A percentile compares a stretch with the other conserved stretches of the same genome.
phyloP scores from a whole-genome alignment of 2,329 filamentous ascomycete genomes.

The Colletotrichum sp. region DNA sequence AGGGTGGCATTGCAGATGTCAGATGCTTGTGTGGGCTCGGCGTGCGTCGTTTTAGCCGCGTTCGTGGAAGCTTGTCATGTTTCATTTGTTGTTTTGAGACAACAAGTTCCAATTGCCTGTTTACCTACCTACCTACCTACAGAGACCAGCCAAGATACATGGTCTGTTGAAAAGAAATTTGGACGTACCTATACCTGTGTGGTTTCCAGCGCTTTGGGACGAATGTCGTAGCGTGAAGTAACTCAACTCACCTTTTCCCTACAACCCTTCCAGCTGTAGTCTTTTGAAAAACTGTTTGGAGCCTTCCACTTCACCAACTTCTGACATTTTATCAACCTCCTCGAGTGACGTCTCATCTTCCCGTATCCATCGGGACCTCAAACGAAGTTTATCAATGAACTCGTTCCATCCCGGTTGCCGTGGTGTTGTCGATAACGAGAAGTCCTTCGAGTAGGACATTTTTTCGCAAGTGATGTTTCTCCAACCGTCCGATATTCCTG shows the following conservation, averaged over 20 bases:
- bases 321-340: neutral
- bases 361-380: neutral
- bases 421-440: rapidly evolving
- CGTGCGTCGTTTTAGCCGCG: neutral
- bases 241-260: neutral
- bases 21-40: neutral
- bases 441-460: neutral
- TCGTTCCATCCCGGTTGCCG: neutral
- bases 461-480: neutral
- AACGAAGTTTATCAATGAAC: neutral
- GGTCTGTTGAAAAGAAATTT: neutral
- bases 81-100: neutral
- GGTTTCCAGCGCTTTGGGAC: neutral
- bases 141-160: neutral
- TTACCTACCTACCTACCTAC: neutral
- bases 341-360: neutral
- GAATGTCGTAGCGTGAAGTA: neutral
- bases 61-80: neutral
- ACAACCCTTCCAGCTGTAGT: neutral
- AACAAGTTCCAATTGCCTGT: neutral
- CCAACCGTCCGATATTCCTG: neutral
- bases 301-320: neutral
- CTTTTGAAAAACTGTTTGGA: neutral
- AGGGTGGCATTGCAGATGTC: neutral
- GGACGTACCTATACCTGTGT: neutral